A percentile compares a stretch with the other conserved stretches of the same genome.
phyloP scores from a whole-genome alignment of 805 yeast genomes.

The Wickerhamomyces canadensis region DNA sequence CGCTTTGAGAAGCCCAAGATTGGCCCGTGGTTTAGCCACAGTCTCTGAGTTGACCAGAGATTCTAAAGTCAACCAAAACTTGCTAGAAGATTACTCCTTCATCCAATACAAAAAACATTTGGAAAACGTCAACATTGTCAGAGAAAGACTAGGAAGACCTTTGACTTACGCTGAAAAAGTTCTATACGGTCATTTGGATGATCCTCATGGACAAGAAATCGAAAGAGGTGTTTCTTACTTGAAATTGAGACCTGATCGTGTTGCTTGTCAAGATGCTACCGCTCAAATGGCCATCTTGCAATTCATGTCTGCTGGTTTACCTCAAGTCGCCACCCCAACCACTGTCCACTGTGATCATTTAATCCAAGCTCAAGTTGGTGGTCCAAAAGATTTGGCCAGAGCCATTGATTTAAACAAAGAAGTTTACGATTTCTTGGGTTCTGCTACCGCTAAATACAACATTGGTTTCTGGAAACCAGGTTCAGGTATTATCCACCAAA shows the following conservation, averaged over 20 bases:
- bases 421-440: constrained; percentile 85
- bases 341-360: constrained; percentile 98
- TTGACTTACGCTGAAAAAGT: constrained; percentile 94
- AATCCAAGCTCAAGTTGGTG: constrained; percentile 94
- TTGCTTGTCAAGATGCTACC: constrained; percentile 98
- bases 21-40: constrained; percentile 36
- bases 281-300: constrained; percentile 98
- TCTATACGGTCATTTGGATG: constrained; percentile 88
- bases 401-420: constrained; percentile 89
- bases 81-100: constrained; percentile 77
- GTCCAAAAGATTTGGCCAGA: constrained; percentile 74
- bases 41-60: constrained; percentile 45
- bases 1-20: constrained; percentile 13
- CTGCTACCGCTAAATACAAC: constrained; percentile 92
- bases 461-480: constrained; percentile 99
- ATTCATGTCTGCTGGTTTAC: constrained; percentile 93
- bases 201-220: constrained; percentile 83
- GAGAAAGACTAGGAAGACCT: constrained; percentile 78
- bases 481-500: constrained; percentile 98
- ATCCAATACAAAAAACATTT: constrained; percentile 88
- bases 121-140: constrained; percentile 83
- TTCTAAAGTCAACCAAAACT: constrained; percentile 75
- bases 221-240: constrained; percentile 86
- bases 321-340: constrained; percentile 87
- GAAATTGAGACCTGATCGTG: constrained; percentile 95